These are phyloP conservation scores for Cystoisospora suis DNA, from an alignment of 169 alveolate genomes.

Conservation along the genomic window DNA sequence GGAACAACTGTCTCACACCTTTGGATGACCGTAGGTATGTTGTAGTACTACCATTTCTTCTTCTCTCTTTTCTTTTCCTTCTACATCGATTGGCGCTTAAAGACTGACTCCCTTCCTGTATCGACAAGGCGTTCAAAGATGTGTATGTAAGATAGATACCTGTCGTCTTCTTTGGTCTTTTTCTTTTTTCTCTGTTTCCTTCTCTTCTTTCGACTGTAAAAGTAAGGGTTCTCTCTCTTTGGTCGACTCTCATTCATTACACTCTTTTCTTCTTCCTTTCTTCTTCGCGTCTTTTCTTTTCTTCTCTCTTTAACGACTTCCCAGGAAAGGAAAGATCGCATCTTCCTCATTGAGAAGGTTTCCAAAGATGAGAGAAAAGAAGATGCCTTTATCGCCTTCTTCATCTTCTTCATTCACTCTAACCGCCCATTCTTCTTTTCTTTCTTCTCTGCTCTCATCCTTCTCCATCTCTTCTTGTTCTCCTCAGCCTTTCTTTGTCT, in stretches of 20 bases:
- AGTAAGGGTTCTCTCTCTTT: too few relatives aligned
- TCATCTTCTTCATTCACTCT: not conserved
- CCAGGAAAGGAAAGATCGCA: not conserved
- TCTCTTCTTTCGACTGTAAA: too few relatives aligned
- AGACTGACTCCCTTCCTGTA: not conserved
- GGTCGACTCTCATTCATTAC: not conserved
- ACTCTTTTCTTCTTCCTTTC: not conserved
- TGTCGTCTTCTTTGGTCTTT: too few relatives aligned
- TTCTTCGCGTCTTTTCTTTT: not conserved
- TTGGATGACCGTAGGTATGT: not conserved
- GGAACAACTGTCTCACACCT: not conserved
- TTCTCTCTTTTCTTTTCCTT: not conserved
- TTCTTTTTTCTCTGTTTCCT: too few relatives aligned
- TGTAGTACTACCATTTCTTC: not conserved
- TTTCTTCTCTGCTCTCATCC: too few relatives aligned
- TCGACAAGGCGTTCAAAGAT: too few relatives aligned
- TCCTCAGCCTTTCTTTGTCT: not conserved
- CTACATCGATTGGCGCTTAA: not conserved
- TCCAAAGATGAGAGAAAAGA: too few relatives aligned
- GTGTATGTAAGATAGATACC: too few relatives aligned
- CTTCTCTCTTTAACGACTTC: not conserved
- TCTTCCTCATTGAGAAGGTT: not conserved
- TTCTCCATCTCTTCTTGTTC: not conserved
- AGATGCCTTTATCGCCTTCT: too few relatives aligned
- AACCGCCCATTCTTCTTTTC: not conserved